Evolutionary conservation across 495 filamentous ascomycete genomes (phyloP).

Genomic region (Lentithecium fluviatile): DNA sequence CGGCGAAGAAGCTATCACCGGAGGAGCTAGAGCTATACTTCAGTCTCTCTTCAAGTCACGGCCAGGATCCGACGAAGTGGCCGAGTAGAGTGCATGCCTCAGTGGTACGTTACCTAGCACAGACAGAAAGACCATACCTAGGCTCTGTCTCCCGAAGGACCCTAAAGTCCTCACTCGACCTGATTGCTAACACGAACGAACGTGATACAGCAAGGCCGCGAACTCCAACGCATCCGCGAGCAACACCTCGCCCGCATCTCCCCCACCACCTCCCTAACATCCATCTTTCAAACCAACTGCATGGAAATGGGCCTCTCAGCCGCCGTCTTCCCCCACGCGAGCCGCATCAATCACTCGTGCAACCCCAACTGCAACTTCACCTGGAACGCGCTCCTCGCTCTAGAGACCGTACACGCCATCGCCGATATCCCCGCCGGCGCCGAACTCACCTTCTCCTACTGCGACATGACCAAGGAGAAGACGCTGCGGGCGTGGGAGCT

Average conservation of each 20-base stretch:
- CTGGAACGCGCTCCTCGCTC: constrained; percentile 34
- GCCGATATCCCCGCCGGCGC: constrained; percentile 36
- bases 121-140: too few relatives aligned
- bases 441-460: constrained; percentile 38
- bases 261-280: constrained; percentile 23
- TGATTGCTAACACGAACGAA: too few relatives aligned
- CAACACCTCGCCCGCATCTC: constrained; percentile 23
- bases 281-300: constrained; percentile 41
- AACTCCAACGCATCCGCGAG: constrained; percentile 28
- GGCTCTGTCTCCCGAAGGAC: too few relatives aligned
- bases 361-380: constrained; percentile 38
- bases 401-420: constrained; percentile 35
- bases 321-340: constrained; percentile 33
- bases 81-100: constrained; percentile 17
- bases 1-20: constrained; percentile 28
- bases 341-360: constrained; percentile 42
- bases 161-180: too few relatives aligned
- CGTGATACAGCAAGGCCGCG: not conserved
- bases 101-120: too few relatives aligned
- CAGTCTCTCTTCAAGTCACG: constrained; percentile 33
- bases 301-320: constrained; percentile 28
- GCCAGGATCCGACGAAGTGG: constrained; percentile 31
- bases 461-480: constrained; percentile 21
- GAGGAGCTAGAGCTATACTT: constrained; percentile 29
- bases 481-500: constrained; percentile 24